Conservation (phyloP, 2,329 filamentous ascomycete species). For the Penicillium sp. region DNA sequence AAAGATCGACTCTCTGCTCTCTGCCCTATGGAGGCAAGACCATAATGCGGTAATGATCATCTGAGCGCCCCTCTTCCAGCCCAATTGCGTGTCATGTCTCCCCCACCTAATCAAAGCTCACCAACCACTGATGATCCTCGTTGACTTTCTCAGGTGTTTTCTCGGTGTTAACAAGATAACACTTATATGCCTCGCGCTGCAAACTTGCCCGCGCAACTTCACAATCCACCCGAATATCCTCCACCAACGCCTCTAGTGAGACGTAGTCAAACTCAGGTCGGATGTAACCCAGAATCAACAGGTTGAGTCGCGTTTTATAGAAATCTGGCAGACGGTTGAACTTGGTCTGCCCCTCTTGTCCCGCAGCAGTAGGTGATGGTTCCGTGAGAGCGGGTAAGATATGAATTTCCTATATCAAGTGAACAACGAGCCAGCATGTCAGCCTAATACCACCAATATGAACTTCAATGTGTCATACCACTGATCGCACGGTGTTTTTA, state of each 20-base stretch:
- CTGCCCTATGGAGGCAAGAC: not conserved
- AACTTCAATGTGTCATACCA: constrained; percentile 45
- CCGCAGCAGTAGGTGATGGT: constrained; percentile 35
- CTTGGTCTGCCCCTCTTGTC: constrained; percentile 26
- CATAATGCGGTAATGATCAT: constrained; percentile 2
- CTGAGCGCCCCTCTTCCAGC: not conserved
- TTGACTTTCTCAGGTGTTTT: constrained; percentile 30
- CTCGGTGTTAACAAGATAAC: constrained; percentile 39
- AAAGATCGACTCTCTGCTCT: not conserved
- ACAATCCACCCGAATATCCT: constrained; percentile 87
- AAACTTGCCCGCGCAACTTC: constrained; percentile 75
- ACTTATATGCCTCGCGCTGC: constrained; percentile 59
- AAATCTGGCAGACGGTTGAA: constrained; percentile 65
- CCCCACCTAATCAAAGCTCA: constrained; percentile 24
- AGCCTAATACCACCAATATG: not conserved
- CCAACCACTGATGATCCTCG: constrained; percentile 38
- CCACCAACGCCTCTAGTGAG: constrained; percentile 75
- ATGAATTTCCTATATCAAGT: constrained; percentile 66
- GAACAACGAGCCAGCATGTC: not conserved
- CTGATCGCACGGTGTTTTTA: constrained; percentile 81
- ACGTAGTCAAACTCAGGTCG: constrained; percentile 87
- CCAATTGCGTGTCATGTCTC: not conserved
- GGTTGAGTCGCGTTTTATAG: constrained; percentile 75
- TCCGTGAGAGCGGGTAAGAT: constrained; percentile 70
- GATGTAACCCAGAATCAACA: constrained; percentile 83